These are phyloP conservation scores for Tricholoma sp. DNA, from an alignment of 768 basidiomycete genomes.

Conservation along the genomic window DNA sequence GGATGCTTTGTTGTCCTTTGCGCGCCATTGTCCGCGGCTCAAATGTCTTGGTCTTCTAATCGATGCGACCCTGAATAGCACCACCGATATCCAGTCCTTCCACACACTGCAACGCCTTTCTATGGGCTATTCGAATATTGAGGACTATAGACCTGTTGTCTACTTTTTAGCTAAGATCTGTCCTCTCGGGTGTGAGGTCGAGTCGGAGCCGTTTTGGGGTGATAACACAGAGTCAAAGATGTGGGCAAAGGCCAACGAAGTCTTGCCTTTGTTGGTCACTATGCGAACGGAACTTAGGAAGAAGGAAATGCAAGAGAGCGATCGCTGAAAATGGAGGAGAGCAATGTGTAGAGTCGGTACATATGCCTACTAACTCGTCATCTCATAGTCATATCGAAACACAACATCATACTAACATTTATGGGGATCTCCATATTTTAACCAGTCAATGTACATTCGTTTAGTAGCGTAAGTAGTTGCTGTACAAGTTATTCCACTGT, in stretches of 20 bases:
- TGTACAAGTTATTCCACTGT: no score
- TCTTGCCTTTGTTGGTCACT: not conserved
- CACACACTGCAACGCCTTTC: not conserved
- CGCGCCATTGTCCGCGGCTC: not conserved
- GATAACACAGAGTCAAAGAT: not conserved
- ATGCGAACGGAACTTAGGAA: not conserved
- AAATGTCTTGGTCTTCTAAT: not conserved
- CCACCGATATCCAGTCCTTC: not conserved
- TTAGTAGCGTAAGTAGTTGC: no score
- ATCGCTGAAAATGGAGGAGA: no score
- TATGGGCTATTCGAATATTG: not conserved
- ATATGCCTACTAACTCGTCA: no score
- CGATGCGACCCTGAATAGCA: not conserved
- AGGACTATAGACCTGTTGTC: not conserved
- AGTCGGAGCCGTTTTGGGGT: not conserved
- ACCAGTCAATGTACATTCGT: no score
- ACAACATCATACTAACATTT: no score
- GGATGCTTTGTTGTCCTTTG: not conserved
- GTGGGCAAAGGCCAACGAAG: not conserved
- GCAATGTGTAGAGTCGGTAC: no score
- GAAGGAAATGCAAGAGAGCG: no score
- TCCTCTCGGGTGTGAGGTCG: not conserved
- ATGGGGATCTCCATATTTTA: no score
- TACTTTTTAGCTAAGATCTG: not conserved
- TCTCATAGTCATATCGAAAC: no score